Evolutionary conservation across 768 basidiomycete genomes (phyloP).

Genomic region (Candolleomyces eurysporus): DNA sequence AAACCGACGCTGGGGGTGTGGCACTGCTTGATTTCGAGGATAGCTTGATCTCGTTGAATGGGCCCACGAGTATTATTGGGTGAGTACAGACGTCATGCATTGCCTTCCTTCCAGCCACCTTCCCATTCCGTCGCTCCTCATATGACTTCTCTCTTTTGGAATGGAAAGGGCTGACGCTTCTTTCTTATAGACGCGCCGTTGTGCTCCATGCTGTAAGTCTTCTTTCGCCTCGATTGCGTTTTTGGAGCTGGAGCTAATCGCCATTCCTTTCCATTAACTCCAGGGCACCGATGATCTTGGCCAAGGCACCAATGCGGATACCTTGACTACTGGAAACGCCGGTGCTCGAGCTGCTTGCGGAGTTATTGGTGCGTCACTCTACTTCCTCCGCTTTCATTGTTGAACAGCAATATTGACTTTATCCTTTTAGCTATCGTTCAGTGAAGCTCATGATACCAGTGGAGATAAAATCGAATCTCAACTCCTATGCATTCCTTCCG

Average conservation of each 20-base stretch:
- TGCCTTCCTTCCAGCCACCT: background rate
- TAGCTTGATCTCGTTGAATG: constrained; percentile 68
- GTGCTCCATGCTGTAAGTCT: constrained; percentile 51
- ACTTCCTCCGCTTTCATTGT: too few species aligned
- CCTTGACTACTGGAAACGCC: constrained; percentile 75
- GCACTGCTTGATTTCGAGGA: constrained; percentile 59
- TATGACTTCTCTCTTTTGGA: background rate
- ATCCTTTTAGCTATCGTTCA: too few species aligned
- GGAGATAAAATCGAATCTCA: too few species aligned
- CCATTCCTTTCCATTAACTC: too few species aligned
- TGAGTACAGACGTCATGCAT: constrained; percentile 39
- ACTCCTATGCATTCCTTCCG: too few species aligned
- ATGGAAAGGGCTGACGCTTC: background rate
- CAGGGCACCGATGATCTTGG: constrained; percentile 80
- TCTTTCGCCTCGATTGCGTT: too few species aligned
- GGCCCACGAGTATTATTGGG: constrained; percentile 49
- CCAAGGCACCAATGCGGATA: constrained; percentile 59
- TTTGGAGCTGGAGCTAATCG: too few species aligned
- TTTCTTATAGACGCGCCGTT: constrained; percentile 52
- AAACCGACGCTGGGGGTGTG: constrained; percentile 42
- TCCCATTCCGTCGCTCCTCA: too few species aligned
- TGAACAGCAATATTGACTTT: too few species aligned
- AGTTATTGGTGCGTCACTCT: constrained; percentile 53
- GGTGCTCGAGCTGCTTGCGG: constrained; percentile 75
- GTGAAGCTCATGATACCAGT: too few species aligned